A percentile compares a stretch with the other conserved stretches of the same genome.
phyloP scores from a whole-genome alignment of 192 early-diverging fungal genomes.

The Gamsiella multidivaricata region DNA sequence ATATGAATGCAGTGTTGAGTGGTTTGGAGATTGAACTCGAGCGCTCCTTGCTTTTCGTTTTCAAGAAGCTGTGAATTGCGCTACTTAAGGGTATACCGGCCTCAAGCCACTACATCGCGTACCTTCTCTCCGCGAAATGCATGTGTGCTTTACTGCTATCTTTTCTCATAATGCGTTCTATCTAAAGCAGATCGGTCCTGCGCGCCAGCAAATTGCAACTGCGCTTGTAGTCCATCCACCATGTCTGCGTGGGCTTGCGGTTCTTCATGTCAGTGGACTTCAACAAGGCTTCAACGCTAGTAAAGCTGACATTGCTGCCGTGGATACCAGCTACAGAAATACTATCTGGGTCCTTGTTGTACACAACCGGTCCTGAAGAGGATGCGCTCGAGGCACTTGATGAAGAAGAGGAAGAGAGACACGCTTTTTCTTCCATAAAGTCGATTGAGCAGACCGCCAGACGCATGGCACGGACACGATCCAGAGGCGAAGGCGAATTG shows the following conservation, averaged over 20 bases:
- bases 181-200: conserved; percentile 26
- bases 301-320: conserved; percentile 80
- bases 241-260: conserved; percentile 73
- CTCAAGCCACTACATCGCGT: no score
- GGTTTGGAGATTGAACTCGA: no score
- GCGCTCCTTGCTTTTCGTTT: no score
- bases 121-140: neutral
- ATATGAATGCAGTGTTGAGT: neutral
- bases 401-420: conserved; percentile 13
- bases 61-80: no score
- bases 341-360: conserved; percentile 67
- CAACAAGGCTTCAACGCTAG: conserved; percentile 58
- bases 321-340: conserved; percentile 85
- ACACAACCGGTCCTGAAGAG: conserved; percentile 65
- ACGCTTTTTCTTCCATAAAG: conserved; percentile 81
- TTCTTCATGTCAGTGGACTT: conserved; percentile 83
- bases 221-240: conserved; percentile 75
- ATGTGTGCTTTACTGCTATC: neutral
- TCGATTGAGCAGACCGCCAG: conserved; percentile 84
- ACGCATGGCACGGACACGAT: conserved; percentile 93
- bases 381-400: conserved; percentile 56
- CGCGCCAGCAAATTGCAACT: conserved; percentile 69
- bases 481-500: conserved; percentile 90
- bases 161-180: neutral
- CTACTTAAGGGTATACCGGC: no score